phyloP scores from a whole-genome alignment of 768 basidiomycete species.

The Russula compacta region DNA sequence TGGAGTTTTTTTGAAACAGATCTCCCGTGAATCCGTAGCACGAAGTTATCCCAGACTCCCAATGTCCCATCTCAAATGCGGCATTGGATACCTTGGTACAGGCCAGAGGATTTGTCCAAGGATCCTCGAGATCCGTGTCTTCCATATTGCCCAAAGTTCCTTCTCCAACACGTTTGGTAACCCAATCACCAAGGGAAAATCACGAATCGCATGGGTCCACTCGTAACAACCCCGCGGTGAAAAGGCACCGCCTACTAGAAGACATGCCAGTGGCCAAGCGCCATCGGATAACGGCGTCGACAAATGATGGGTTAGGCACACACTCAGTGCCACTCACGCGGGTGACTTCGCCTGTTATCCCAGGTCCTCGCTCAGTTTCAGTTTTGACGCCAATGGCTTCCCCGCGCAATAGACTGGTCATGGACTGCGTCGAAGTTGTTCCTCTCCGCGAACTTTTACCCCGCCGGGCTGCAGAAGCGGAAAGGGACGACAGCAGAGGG shows the following conservation, averaged over 20 bases:
- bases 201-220: background rate
- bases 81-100: background rate
- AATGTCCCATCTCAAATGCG: background rate
- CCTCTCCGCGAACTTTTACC: background rate
- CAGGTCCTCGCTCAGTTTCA: background rate
- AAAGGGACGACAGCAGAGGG: background rate
- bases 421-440: constrained; percentile 13
- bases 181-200: background rate
- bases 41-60: constrained; percentile 12
- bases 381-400: background rate
- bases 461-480: background rate
- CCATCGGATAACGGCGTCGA: background rate
- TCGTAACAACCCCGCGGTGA: background rate
- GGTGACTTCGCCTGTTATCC: background rate
- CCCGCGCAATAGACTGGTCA: background rate
- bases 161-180: background rate
- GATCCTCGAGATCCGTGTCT: background rate
- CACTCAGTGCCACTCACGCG: background rate
- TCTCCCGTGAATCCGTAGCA: background rate
- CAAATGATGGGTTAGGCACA: background rate
- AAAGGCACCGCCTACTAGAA: background rate
- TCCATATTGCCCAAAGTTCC: background rate
- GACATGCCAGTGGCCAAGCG: constrained; percentile 5
- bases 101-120: background rate
- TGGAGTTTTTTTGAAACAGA: background rate